These are phyloP conservation scores for Leccinellum albellum DNA, from an alignment of 768 basidiomycete genomes.

Conservation along the genomic window DNA sequence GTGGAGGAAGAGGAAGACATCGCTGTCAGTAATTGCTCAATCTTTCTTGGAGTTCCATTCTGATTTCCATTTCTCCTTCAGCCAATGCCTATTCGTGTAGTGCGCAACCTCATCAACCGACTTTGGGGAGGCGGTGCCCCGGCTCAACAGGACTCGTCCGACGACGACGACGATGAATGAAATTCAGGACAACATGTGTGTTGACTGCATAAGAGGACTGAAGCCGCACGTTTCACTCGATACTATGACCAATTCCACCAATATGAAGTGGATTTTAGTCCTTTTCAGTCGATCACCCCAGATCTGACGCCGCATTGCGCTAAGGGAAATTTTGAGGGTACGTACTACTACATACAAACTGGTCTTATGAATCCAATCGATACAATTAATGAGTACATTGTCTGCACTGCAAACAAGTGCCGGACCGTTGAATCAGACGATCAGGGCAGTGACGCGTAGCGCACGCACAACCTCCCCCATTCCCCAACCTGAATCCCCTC, in stretches of 20 bases:
- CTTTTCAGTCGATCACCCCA: background rate
- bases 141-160: constrained; percentile 18
- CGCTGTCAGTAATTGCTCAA: no score
- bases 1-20: constrained; percentile 44
- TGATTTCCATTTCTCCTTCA: constrained; percentile 23
- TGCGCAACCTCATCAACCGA: constrained; percentile 51
- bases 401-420: no score
- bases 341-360: no score
- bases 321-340: no score
- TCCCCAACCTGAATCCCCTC: constrained; percentile 22
- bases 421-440: background rate
- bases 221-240: background rate
- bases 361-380: background rate
- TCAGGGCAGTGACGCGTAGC: constrained; percentile 1
- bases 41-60: background rate
- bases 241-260: background rate
- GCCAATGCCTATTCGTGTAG: constrained; percentile 59
- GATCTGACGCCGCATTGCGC: background rate
- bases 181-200: background rate
- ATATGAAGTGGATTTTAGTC: background rate
- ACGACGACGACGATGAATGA: constrained; percentile 11
- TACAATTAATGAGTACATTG: background rate
- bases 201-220: background rate
- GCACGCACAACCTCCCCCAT: constrained; percentile 37
- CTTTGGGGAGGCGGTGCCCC: no score